Percentiles rank a stretch among this genome's conserved stretches.
Evolutionary conservation across 768 basidiomycete genomes (phyloP).

Genomic region (Austroboletus eburneus): DNA sequence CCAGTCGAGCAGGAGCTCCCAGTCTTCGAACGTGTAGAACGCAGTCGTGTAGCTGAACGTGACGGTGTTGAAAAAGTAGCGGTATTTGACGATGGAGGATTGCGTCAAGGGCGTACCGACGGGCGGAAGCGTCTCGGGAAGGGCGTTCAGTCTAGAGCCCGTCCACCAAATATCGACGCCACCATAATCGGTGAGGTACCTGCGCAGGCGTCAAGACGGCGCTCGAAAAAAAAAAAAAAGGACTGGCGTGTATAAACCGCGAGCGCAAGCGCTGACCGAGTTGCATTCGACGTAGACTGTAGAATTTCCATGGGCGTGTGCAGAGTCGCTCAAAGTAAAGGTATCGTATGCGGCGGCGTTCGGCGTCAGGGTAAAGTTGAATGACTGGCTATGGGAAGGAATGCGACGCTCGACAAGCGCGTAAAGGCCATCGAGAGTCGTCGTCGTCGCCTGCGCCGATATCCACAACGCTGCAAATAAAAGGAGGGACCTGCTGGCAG

Average conservation of each 20-base stretch:
- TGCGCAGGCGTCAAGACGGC: conserved; percentile 5
- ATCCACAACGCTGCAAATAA: background rate
- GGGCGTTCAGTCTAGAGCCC: conserved; percentile 34
- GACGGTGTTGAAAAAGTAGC: conserved; percentile 42
- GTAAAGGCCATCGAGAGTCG: conserved; percentile 29
- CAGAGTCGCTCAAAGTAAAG: conserved; percentile 31
- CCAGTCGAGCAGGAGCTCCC: conserved; percentile 40
- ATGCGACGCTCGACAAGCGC: conserved; percentile 34
- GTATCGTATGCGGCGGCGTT: conserved; percentile 22
- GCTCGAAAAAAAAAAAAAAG: background rate
- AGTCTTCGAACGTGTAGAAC: conserved; percentile 38
- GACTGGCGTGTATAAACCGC: conserved; percentile 35
- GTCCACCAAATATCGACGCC: conserved; percentile 44
- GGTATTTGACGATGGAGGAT: conserved; percentile 34
- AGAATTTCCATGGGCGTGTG: conserved; percentile 5
- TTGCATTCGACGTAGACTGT: conserved; percentile 32
- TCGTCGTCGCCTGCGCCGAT: background rate
- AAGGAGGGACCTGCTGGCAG: background rate
- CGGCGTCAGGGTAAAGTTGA: conserved; percentile 29
- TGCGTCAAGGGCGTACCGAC: conserved; percentile 30
- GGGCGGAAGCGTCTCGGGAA: conserved; percentile 28
- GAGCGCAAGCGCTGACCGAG: conserved; percentile 35
- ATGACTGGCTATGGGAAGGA: conserved; percentile 30
- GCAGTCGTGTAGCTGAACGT: conserved; percentile 40
- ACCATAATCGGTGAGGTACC: conserved; percentile 35